phyloP scores from a whole-genome alignment of 352 stramenopile species.

The Phytophthora cactorum region DNA sequence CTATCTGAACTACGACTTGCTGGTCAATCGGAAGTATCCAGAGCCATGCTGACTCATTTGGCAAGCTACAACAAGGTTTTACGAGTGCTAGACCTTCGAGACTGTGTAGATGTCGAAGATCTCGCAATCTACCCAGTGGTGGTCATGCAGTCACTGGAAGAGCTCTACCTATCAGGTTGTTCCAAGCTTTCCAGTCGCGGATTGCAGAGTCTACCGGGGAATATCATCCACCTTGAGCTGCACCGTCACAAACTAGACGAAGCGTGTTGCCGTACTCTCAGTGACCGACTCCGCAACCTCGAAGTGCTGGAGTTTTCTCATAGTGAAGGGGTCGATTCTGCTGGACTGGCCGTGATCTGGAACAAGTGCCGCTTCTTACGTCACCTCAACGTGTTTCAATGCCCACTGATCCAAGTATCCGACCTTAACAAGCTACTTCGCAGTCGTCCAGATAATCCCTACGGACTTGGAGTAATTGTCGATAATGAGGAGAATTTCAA shows the following conservation, averaged over 20 bases:
- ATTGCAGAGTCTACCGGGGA: slow-evolving; percentile 51
- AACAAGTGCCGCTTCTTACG: slow-evolving; percentile 48
- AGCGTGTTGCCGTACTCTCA: slow-evolving; percentile 33
- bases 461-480: slow-evolving; percentile 58
- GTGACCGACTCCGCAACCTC: slow-evolving; percentile 36
- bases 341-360: slow-evolving; percentile 38
- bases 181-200: slow-evolving; percentile 39
- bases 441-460: slow-evolving; percentile 52
- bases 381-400: slow-evolving; percentile 60
- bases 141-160: slow-evolving; percentile 61
- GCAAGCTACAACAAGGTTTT: slow-evolving; percentile 64
- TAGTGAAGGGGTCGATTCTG: slow-evolving; percentile 36
- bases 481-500: slow-evolving; percentile 47
- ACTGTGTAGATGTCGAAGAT: slow-evolving; percentile 61
- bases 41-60: slow-evolving; percentile 53
- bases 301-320: slow-evolving; percentile 53
- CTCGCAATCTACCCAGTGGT: slow-evolving; percentile 65
- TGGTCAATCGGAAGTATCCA: slow-evolving; percentile 48
- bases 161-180: slow-evolving; percentile 56
- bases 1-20: slow-evolving; percentile 42
- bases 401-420: slow-evolving; percentile 31
- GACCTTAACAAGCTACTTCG: slow-evolving; percentile 39
- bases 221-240: slow-evolving; percentile 47
- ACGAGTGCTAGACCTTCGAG: slow-evolving; percentile 58
- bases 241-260: slow-evolving; percentile 46